phyloP scores from a whole-genome alignment of 2,329 filamentous ascomycete genomes.

The Trichophyton benhamiae region DNA sequence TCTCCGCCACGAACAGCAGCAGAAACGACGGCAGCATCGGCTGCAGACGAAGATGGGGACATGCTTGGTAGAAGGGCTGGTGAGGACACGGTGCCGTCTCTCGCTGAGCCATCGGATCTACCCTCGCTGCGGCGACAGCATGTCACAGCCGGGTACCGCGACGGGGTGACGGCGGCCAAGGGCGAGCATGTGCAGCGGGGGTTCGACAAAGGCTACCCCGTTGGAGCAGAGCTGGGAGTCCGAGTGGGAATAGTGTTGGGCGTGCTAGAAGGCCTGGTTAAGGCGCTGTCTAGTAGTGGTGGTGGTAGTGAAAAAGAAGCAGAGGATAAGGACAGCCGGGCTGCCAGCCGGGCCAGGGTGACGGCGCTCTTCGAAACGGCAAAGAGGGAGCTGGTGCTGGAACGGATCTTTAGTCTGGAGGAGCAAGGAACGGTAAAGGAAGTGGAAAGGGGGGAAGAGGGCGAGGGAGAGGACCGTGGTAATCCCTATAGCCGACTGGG shows the following conservation, averaged over 20 bases:
- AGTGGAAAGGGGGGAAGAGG: background rate
- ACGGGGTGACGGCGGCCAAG: conserved; percentile 70
- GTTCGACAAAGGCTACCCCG: conserved; percentile 79
- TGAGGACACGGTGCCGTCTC: background rate
- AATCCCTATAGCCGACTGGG: conserved; percentile 8
- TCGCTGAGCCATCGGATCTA: conserved; percentile 52
- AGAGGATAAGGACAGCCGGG: background rate
- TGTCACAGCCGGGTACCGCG: conserved; percentile 76
- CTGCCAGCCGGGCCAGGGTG: conserved; percentile 12
- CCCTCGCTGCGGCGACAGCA: conserved; percentile 63
- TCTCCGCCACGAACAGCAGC: conserved; percentile 18
- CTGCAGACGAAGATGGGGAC: no score
- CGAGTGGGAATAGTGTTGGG: conserved; percentile 65
- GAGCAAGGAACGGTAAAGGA: background rate
- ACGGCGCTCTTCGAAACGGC: conserved; percentile 20
- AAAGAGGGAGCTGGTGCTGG: conserved; percentile 12
- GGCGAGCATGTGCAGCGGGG: conserved; percentile 64
- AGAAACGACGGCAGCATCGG: background rate
- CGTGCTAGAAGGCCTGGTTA: conserved; percentile 57
- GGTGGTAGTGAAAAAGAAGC: conserved; percentile 13
- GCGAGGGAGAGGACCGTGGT: background rate
- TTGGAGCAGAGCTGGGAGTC: conserved; percentile 70
- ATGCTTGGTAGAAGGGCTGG: background rate
- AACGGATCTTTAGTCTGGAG: conserved; percentile 11
- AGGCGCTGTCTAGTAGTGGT: conserved; percentile 19